Evolutionary conservation across 495 filamentous ascomycete species (phyloP).

Genomic region (Stereocaulon alpinum): DNA sequence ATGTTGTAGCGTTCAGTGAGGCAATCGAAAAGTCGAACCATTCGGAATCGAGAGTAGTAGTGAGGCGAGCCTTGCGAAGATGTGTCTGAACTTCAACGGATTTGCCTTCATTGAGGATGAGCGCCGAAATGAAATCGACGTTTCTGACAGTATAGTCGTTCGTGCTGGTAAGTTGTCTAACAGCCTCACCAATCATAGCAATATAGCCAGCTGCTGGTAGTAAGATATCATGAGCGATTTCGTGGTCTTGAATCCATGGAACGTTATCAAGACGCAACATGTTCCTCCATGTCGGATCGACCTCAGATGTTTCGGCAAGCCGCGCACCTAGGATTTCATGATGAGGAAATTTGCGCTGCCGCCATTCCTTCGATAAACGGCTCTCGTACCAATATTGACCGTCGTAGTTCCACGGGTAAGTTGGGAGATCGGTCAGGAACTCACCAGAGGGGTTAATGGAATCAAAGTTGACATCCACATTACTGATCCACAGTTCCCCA

Average conservation of each 20-base stretch:
- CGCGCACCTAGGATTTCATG: constrained; percentile 31
- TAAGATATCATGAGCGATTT: constrained; percentile 30
- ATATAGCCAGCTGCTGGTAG: constrained; percentile 42
- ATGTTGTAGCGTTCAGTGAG: constrained; percentile 30
- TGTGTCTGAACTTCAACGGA: constrained; percentile 30
- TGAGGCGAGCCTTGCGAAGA: constrained; percentile 29
- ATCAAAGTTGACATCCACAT: not conserved
- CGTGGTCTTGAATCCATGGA: constrained; percentile 22
- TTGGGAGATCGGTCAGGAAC: constrained; percentile 25
- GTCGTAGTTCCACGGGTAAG: constrained; percentile 33
- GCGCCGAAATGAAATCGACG: constrained; percentile 24
- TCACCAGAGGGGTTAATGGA: not conserved
- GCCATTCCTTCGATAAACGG: constrained; percentile 24
- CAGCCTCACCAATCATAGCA: constrained; percentile 38
- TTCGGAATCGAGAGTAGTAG: constrained; percentile 26
- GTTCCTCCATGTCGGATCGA: constrained; percentile 32
- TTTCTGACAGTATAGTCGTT: constrained; percentile 24
- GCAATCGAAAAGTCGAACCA: constrained; percentile 40
- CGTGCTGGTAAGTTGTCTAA: constrained; percentile 29
- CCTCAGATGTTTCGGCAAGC: constrained; percentile 19
- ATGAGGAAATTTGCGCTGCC: constrained; percentile 21
- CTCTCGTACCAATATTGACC: constrained; percentile 28
- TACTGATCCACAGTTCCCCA: constrained; percentile 5
- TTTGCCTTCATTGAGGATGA: constrained; percentile 24
- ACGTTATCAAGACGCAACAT: constrained; percentile 23